Evolutionary conservation across 2,329 filamentous ascomycete species (phyloP), one percentile per base, ranked within the genome.

Genomic region (Tolypocladium ophioglossoides): DNA sequence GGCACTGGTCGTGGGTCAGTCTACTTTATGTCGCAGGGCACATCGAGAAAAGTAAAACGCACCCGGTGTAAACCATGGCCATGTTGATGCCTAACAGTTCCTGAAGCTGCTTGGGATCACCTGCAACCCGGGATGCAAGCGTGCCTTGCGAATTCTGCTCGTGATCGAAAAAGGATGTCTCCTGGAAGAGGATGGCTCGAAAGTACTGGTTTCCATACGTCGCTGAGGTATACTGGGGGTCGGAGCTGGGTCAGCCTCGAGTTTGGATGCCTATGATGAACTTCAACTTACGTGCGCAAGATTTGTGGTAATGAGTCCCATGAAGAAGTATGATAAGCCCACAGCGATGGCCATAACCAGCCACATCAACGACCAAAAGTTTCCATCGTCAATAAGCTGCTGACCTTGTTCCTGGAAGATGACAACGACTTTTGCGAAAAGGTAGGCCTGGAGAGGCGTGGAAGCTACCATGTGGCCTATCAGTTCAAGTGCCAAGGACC

Each of bases 331-430:
- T 16, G 74, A 69, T 0, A 78, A 2, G 2, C 79, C 79, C 11
- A 77, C 67, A 11, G 68, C 75, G 7, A 78, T 71, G 2, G 83
- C 83, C 32, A 85, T 69, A 0, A 82, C 66, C 20, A 81, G 72
- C 72, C 83, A 87, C 79, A 87, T 86, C 56, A 84, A 72, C 0
- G 82, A 77, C 80, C 80, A 87, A 64, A 85, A 86, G 52, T 78
- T 74, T 34, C 74, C 75, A 40, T 74, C 69, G 1, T 70, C 66
- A 40, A 66, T 61, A 48, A 72, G 67, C 53, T 68, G 59, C 0
- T 52, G 60, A 1, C 54, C 52, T 5, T 59, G 51, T 10, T 67
- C 64, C 18, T 72, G 66, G 61, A 83, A 83, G 11, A 79, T 70
- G 8, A 72, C 64, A 38, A 84, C 72, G 46, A 82, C 68, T 56